A percentile compares a stretch with the other conserved stretches of the same genome.
phyloP scores from a whole-genome alignment of 345 rosid species.

The Jatropha curcas region DNA sequence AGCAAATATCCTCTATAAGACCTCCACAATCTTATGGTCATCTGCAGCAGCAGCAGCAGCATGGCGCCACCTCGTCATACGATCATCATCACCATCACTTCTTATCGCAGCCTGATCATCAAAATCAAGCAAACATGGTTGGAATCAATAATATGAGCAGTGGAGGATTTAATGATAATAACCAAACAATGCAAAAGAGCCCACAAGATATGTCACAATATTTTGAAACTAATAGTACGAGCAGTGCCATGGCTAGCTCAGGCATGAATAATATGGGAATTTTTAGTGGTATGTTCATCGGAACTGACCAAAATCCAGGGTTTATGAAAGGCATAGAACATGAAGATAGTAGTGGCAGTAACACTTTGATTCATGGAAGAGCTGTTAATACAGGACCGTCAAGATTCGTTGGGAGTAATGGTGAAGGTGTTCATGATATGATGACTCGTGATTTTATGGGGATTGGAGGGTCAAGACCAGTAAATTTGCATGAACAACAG shows the following conservation, averaged over 20 bases:
- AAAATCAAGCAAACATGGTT: slow-evolving; percentile 28
- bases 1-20: slow-evolving; percentile 37
- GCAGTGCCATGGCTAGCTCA: no score
- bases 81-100: slow-evolving; percentile 22
- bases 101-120: slow-evolving; percentile 32
- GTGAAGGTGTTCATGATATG: slow-evolving; percentile 33
- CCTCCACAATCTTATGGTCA: slow-evolving; percentile 26
- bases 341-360: slow-evolving; percentile 26
- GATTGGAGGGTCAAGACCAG: slow-evolving; percentile 43
- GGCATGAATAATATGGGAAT: slow-evolving; percentile 49
- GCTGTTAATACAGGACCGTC: slow-evolving; percentile 20
- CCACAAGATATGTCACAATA: slow-evolving; percentile 40
- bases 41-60: slow-evolving; percentile 17
- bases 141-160: slow-evolving; percentile 25
- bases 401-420: slow-evolving; percentile 25
- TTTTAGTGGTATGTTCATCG: slow-evolving; percentile 42
- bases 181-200: slow-evolving; percentile 27
- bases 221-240: slow-evolving; percentile 29
- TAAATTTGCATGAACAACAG: slow-evolving; percentile 37
- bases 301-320: slow-evolving; percentile 27
- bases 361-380: slow-evolving; percentile 33
- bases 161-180: slow-evolving; percentile 30
- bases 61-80: slow-evolving; percentile 23
- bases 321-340: slow-evolving; percentile 32
- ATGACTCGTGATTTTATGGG: slow-evolving; percentile 63